phyloP scores from a whole-genome alignment of 768 basidiomycete genomes.

The Amanita fuliginea region DNA sequence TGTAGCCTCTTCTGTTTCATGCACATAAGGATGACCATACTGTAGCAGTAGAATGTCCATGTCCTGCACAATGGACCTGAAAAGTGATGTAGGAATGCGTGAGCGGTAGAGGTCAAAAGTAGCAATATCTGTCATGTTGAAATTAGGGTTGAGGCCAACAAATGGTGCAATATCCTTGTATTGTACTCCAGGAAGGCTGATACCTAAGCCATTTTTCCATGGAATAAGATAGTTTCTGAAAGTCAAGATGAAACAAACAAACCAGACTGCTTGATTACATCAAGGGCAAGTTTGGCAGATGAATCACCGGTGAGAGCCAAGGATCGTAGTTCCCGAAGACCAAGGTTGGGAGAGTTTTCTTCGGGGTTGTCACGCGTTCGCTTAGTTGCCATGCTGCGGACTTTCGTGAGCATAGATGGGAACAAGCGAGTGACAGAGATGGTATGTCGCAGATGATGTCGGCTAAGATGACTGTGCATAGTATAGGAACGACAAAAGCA shows the following conservation, averaged over 20 bases:
- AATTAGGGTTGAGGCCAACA: slow-evolving; percentile 12
- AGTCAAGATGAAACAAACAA: not conserved
- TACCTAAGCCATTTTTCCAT: too few species aligned
- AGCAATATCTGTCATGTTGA: slow-evolving; percentile 9
- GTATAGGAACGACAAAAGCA: too few species aligned
- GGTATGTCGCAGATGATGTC: too few species aligned
- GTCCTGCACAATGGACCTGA: slow-evolving; percentile 13
- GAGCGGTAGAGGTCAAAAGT: slow-evolving; percentile 14
- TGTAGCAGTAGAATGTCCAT: slow-evolving; percentile 13
- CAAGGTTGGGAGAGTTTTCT: not conserved
- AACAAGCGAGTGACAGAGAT: too few species aligned
- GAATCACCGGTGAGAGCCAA: not conserved
- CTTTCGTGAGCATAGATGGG: too few species aligned
- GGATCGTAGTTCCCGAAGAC: not conserved
- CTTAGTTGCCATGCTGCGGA: not conserved
- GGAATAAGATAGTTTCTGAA: too few species aligned
- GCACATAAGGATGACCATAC: slow-evolving; percentile 11
- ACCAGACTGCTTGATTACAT: not conserved
- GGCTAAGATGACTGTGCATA: too few species aligned
- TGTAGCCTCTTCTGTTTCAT: slow-evolving; percentile 13
- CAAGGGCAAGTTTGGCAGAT: not conserved
- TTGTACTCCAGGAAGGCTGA: not conserved
- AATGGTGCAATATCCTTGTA: slow-evolving; percentile 11
- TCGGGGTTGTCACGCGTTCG: not conserved
- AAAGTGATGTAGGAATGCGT: slow-evolving; percentile 15